Conservation (phyloP, 306 rosid species). For the Ceratonia siliqua region DNA sequence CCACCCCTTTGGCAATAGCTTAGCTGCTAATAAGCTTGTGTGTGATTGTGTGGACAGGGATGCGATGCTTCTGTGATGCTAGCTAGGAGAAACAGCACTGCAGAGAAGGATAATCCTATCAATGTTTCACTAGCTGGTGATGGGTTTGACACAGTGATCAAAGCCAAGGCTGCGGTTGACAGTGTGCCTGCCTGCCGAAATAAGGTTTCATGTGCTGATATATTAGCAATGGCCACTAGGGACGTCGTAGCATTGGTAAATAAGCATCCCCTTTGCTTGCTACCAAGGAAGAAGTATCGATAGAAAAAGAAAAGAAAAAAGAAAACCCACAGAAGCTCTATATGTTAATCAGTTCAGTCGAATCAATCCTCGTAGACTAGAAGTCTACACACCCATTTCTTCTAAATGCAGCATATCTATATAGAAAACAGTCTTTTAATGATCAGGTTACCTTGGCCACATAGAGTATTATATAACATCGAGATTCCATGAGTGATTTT, state of each 20-base stretch:
- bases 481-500: neutral
- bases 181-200: conserved; percentile 59
- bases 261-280: conserved; percentile 3
- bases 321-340: neutral
- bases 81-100: conserved; percentile 46
- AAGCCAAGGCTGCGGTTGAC: conserved; percentile 86
- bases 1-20: neutral
- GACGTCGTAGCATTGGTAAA: conserved; percentile 73
- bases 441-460: neutral
- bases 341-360: neutral
- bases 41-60: conserved; percentile 48
- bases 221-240: conserved; percentile 87
- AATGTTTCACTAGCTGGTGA: conserved; percentile 84
- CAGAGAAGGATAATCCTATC: conserved; percentile 70
- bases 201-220: conserved; percentile 92
- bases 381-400: neutral
- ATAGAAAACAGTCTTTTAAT: neutral
- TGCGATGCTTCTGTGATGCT: conserved; percentile 90
- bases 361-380: neutral
- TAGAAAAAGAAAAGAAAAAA: neutral
- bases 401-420: neutral
- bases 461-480: neutral
- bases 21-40: neutral
- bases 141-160: conserved; percentile 88
- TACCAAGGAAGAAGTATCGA: neutral